Conservation (phyloP, 108 stramenopile species). For the Fistulifera pelliculosa region DNA sequence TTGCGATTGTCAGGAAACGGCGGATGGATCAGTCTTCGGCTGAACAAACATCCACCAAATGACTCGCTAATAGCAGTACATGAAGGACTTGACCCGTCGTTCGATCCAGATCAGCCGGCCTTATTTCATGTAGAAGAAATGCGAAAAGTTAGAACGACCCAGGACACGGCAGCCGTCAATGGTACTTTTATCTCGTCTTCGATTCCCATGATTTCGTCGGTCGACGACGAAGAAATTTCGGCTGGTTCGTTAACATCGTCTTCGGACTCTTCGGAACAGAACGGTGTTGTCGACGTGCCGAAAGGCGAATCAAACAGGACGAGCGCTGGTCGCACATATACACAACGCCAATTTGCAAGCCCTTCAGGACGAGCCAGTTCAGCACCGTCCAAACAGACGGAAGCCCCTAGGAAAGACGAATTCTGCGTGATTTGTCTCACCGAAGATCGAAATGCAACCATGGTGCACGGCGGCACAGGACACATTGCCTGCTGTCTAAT, state of each 20-base stretch:
- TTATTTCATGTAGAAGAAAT: slow-evolving; percentile 35
- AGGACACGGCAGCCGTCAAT: not conserved
- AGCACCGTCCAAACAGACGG: not conserved
- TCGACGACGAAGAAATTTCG: not conserved
- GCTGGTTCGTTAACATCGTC: slow-evolving; percentile 1
- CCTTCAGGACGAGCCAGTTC: not conserved
- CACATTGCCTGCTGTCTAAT: slow-evolving; percentile 87
- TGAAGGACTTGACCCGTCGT: slow-evolving; percentile 32
- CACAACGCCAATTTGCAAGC: not conserved
- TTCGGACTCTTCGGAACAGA: not conserved
- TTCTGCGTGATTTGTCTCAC: slow-evolving; percentile 67
- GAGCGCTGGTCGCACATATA: not conserved
- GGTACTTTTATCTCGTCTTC: no score
- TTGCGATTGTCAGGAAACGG: slow-evolving; percentile 66
- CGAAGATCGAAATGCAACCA: slow-evolving; percentile 73
- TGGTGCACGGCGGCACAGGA: slow-evolving; percentile 89
- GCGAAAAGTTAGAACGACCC: not conserved
- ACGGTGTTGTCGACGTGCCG: slow-evolving; percentile 1
- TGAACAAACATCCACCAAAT: slow-evolving; percentile 44
- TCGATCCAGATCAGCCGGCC: slow-evolving; percentile 53
- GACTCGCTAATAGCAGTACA: slow-evolving; percentile 50
- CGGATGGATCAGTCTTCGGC: slow-evolving; percentile 68
- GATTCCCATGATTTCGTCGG: no score
- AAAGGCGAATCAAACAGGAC: not conserved
- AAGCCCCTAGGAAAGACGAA: slow-evolving; percentile 9